phyloP scores from a whole-genome alignment of 495 filamentous ascomycete genomes.

The Tuber melanosporum region DNA sequence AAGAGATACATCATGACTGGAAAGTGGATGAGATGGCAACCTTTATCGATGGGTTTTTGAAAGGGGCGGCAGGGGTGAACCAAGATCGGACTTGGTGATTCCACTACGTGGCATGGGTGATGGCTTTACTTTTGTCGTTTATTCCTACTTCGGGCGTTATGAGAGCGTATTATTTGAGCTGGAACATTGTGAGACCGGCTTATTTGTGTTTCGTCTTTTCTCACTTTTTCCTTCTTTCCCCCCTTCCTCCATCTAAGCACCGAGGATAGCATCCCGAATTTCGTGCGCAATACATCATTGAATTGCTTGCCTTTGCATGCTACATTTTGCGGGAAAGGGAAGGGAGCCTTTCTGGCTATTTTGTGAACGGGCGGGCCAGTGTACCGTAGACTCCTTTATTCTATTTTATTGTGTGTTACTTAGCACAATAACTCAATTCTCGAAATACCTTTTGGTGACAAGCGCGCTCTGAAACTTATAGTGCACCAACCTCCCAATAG shows the following conservation, averaged over 20 bases:
- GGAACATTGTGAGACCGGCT: neutral
- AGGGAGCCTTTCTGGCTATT: neutral
- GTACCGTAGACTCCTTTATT: neutral
- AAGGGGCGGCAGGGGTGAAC: constrained; percentile 15
- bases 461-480: neutral
- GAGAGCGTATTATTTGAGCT: neutral
- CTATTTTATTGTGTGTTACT: neutral
- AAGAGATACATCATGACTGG: constrained; percentile 33
- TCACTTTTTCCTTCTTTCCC: neutral
- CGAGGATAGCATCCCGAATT: neutral
- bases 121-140: neutral
- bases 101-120: neutral
- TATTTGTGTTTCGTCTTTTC: neutral
- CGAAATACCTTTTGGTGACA: neutral
- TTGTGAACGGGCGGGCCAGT: neutral
- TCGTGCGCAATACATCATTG: neutral
- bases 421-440: neutral
- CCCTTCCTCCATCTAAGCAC: neutral
- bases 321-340: neutral
- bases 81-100: neutral
- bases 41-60: constrained; percentile 31
- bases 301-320: neutral
- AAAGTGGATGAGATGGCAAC: constrained; percentile 34
- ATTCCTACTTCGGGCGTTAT: neutral
- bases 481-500: neutral